Base-by-base conservation (phyloP, 169 alveolate species). In the Plasmodium knowlesi region DNA sequence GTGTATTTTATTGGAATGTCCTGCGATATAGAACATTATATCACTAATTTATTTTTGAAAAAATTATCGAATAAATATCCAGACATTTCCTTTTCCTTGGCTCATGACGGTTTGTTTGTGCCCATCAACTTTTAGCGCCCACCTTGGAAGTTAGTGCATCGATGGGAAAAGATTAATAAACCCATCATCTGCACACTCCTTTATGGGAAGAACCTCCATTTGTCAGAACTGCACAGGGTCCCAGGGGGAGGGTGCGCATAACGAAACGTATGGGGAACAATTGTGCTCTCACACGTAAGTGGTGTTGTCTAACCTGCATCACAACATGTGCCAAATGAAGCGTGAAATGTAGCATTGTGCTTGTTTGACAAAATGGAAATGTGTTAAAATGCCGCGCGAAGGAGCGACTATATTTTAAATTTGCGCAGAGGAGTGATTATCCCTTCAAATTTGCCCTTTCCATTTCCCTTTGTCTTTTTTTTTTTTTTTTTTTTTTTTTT, bases 1-100 rank as follows among this genome's bases (percentile, higher is more conserved):
- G 94, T 88, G 25, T 88, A 57, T 30, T 88, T 88, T 88, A 37
- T 88, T 54, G 94, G 94, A 19, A 88, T 88, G 61, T 80, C 71
- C 32, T 41, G 39, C 39, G 83, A 22, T 71, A 22, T 39, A n/a
- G 83, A 84, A 43, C 93, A 73, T 50, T n/a, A 73, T 74, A 85
- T 85, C 3, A 85, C 83, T 73, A 85, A 73, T 71, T 61, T 88
- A 80, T 88, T 57, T 67, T 46, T 88, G 14, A 32, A 88, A 32
- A 88, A 88, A n/a, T 88, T 88, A 46, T 76, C 89, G 19, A 79
- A 61, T 25, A 76, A 88, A 78, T 88, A 54, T 34, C 83, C 89
- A 46, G 82, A 79, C 8, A 88, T 79, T 54, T 78, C 89, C 16
- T 88, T 88, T 5, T 54, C 94, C 70, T 22, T 88, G 43, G 94